A percentile compares a stretch with the other conserved stretches of the same genome.
These are phyloP conservation scores for Prototheca stagnorum DNA, from an alignment of 163 green algal genomes.

Conservation along the genomic window DNA sequence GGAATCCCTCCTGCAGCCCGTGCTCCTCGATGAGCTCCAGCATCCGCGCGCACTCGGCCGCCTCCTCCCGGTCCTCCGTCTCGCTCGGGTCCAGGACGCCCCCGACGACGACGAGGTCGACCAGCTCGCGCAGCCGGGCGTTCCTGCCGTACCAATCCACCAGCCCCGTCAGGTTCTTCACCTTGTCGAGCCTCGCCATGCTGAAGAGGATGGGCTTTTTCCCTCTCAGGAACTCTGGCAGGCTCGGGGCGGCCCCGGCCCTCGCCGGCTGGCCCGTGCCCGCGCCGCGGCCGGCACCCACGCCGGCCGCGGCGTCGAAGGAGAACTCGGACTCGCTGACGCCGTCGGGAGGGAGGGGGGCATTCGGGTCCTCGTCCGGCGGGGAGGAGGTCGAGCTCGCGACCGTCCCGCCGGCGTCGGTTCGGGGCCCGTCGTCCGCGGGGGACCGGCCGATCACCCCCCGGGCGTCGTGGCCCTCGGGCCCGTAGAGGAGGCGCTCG, in stretches of 20 bases:
- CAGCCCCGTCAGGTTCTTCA: conserved; percentile 64
- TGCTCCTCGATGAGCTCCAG: conserved; percentile 35
- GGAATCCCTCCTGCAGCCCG: conserved; percentile 23
- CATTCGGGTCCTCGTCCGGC: no score
- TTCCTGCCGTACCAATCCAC: conserved; percentile 41
- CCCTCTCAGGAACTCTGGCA: conserved; percentile 22
- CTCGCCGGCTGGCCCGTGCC: no score
- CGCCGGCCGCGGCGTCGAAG: no score
- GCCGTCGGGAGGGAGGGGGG: no score
- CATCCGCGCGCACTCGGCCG: conserved; percentile 44
- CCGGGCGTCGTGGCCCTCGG: no score
- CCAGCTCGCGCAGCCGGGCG: conserved; percentile 33
- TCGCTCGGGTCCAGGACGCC: conserved; percentile 28
- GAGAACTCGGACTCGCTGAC: no score
- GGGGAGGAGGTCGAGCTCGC: background rate
- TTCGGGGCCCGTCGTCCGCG: no score
- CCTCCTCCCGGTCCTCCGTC: conserved; percentile 42
- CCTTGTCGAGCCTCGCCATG: conserved; percentile 49
- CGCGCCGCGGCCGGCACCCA: no score
- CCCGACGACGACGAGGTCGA: conserved; percentile 65
- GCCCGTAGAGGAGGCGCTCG: conserved; percentile 40
- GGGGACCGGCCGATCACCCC: no score
- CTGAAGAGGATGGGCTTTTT: conserved; percentile 64
- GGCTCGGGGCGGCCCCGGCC: no score
- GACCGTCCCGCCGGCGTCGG: conserved; percentile 3